Conservation (phyloP, 306 rosid genomes). For the Cucurbita argyrosperma region DNA sequence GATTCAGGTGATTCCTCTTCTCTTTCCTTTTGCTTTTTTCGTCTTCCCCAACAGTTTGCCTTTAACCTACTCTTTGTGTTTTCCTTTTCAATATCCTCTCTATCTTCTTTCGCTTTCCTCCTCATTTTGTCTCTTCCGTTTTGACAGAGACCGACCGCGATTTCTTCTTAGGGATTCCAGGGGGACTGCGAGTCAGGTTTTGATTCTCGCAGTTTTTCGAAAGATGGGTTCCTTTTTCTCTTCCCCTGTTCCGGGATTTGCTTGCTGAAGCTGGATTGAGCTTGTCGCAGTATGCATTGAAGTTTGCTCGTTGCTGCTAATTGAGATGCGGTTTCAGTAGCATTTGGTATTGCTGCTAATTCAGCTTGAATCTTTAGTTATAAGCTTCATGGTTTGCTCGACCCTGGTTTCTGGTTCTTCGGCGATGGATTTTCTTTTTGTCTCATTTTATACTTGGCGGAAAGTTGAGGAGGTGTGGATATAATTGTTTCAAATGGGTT, state of each 20-base stretch:
- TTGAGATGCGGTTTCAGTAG: constrained; percentile 9
- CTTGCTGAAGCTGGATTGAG: constrained; percentile 13
- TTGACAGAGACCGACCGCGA: constrained; percentile 14
- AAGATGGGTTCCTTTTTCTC: constrained; percentile 17
- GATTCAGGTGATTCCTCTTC: constrained; percentile 56
- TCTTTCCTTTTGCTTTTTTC: neutral
- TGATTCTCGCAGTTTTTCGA: constrained; percentile 4
- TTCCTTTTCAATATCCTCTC: neutral
- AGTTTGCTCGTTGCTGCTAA: constrained; percentile 11
- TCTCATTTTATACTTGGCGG: neutral
- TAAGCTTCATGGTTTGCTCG: constrained; percentile 10
- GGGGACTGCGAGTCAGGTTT: neutral
- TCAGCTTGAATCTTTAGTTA: neutral
- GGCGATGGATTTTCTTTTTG: neutral
- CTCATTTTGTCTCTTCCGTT: constrained; percentile 11
- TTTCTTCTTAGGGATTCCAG: constrained; percentile 6
- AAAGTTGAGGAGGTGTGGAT: neutral
- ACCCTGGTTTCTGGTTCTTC: neutral
- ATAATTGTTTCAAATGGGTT: neutral
- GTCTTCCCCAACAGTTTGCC: neutral
- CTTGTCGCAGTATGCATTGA: constrained; percentile 7
- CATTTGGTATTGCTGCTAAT: constrained; percentile 5
- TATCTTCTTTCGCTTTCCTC: neutral
- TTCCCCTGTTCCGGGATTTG: constrained; percentile 8
- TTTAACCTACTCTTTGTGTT: constrained; percentile 12